phyloP scores from a whole-genome alignment of 768 basidiomycete genomes.

The Tremella mesenterica region DNA sequence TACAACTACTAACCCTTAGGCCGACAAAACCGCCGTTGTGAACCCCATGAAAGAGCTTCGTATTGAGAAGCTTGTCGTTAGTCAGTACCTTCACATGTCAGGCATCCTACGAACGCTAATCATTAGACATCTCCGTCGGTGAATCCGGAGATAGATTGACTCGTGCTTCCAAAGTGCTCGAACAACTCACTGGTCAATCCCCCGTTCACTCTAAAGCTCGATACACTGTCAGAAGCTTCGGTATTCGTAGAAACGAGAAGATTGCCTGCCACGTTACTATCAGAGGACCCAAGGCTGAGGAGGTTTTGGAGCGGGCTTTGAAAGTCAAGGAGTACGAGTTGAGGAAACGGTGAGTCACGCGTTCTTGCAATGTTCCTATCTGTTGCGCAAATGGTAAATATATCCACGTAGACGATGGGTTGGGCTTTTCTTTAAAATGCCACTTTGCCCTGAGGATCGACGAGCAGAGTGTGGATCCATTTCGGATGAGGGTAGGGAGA shows the following conservation, averaged over 20 bases:
- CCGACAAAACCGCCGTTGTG: slow-evolving; percentile 46
- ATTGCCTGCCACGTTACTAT: slow-evolving; percentile 98
- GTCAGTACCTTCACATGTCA: slow-evolving; percentile 53
- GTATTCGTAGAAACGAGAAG: slow-evolving; percentile 99
- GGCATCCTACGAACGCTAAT: not conserved
- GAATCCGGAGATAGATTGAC: slow-evolving; percentile 99
- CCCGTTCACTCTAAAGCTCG: slow-evolving; percentile 99
- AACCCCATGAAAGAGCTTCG: slow-evolving; percentile 94
- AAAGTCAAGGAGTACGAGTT: slow-evolving; percentile 99
- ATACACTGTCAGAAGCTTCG: slow-evolving; percentile 97
- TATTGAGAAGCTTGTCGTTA: slow-evolving; percentile 99
- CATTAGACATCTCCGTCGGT: slow-evolving; percentile 96
- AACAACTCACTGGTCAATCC: slow-evolving; percentile 98
- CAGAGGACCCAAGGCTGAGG: slow-evolving; percentile 98
- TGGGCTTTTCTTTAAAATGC: not conserved
- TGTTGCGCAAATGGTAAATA: too few species aligned
- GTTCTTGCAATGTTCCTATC: not conserved
- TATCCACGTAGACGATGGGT: not conserved
- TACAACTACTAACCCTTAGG: slow-evolving; percentile 25
- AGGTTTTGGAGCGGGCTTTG: slow-evolving; percentile 95
- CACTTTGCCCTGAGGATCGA: not conserved
- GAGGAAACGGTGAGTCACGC: slow-evolving; percentile 52
- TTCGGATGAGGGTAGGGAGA: not conserved
- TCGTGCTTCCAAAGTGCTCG: slow-evolving; percentile 96
- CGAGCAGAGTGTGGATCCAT: not conserved